phyloP scores from a whole-genome alignment of 2,329 filamentous ascomycete species.

The Cyclaneusma minus region DNA sequence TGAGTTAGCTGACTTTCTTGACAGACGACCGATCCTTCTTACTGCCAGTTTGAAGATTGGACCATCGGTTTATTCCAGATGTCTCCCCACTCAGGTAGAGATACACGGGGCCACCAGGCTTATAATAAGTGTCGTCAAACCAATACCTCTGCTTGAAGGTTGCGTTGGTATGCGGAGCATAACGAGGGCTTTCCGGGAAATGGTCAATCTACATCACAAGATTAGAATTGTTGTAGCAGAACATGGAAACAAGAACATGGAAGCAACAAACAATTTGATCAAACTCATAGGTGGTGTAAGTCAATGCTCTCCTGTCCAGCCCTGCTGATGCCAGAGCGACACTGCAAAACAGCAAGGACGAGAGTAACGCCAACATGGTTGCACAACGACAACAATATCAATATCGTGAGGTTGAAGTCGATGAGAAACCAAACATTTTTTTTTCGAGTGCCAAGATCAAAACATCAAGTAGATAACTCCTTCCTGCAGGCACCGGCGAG shows the following conservation, averaged over 20 bases:
- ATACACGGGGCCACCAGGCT: conserved; percentile 34
- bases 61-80: conserved; percentile 21
- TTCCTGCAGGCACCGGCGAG: no score
- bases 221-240: no score
- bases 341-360: no score
- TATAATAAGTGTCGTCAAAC: conserved; percentile 35
- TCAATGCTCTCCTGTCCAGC: no score
- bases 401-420: no score
- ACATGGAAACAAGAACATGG: background rate
- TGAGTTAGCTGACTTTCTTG: conserved; percentile 17
- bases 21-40: conserved; percentile 16
- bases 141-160: conserved; percentile 40
- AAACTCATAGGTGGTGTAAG: no score
- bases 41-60: conserved; percentile 24
- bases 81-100: conserved; percentile 31
- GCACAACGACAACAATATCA: no score
- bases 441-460: no score
- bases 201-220: conserved; percentile 24
- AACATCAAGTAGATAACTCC: no score
- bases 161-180: conserved; percentile 25
- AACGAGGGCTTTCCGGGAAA: conserved; percentile 24
- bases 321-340: no score
- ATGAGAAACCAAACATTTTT: no score
- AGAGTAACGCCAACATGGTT: no score
- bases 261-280: conserved; percentile 3